Percentiles rank a stretch among this genome's conserved stretches.
These are phyloP conservation scores for Oxyria digyna DNA, from an alignment of 148 eudicot genomes.

Conservation along the genomic window DNA sequence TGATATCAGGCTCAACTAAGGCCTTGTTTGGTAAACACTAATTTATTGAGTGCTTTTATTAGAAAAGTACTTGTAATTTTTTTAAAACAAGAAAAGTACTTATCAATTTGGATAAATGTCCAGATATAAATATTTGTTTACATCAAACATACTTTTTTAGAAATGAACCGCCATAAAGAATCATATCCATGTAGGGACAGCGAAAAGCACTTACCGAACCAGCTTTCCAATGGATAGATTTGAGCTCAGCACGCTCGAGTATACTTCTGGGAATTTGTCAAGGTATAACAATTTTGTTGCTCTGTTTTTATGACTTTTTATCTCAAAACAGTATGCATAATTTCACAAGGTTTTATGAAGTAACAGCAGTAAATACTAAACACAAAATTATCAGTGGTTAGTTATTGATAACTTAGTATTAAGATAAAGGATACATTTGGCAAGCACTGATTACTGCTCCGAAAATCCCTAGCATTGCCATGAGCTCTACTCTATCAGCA, in stretches of 20 bases:
- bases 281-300: background rate
- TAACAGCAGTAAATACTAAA: background rate
- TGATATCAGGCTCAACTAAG: too few species aligned
- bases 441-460: constrained; percentile 72
- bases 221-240: constrained; percentile 67
- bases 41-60: too few species aligned
- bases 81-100: too few species aligned
- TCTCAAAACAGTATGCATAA: background rate
- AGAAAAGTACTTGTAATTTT: too few species aligned
- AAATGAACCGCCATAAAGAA: too few species aligned
- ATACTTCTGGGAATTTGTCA: constrained; percentile 36
- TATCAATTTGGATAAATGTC: too few species aligned
- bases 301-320: background rate
- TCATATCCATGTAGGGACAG: too few species aligned
- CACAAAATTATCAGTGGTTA: background rate
- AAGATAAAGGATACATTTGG: constrained; percentile 48
- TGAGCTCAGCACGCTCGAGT: constrained; percentile 71
- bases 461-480: constrained; percentile 80
- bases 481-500: constrained; percentile 77
- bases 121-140: too few species aligned
- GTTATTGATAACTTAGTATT: background rate
- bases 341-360: background rate
- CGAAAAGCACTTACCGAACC: constrained; percentile 47
- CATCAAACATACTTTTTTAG: too few species aligned
- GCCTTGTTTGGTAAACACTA: too few species aligned